A percentile compares a stretch with the other conserved stretches of the same genome.
Evolutionary conservation across 2,329 filamentous ascomycete genomes (phyloP).

Genomic region (Fusarium veterinarium): DNA sequence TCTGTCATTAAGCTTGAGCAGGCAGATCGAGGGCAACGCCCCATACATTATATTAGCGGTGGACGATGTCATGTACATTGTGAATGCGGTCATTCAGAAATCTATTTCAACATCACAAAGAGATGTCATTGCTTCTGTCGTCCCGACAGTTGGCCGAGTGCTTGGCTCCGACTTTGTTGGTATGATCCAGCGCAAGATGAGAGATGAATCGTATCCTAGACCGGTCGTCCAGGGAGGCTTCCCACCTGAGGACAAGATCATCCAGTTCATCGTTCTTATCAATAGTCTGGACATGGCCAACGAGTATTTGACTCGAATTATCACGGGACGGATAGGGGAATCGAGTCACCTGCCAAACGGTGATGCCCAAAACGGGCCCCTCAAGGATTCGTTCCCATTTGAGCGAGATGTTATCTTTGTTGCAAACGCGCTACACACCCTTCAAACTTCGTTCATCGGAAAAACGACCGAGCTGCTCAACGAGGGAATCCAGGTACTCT

Average conservation of each 20-base stretch:
- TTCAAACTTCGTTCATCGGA: slow-evolving; percentile 77
- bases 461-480: slow-evolving; percentile 86
- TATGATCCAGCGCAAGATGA: slow-evolving; percentile 98
- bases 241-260: slow-evolving; percentile 88
- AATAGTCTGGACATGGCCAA: slow-evolving; percentile 95
- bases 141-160: slow-evolving; percentile 83
- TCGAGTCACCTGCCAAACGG: slow-evolving; percentile 52
- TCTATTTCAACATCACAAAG: slow-evolving; percentile 88
- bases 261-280: slow-evolving; percentile 90
- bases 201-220: slow-evolving; percentile 92
- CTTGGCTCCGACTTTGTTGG: slow-evolving; percentile 91
- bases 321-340: slow-evolving; percentile 71
- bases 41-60: slow-evolving; percentile 96
- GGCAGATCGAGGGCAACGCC: slow-evolving; percentile 77
- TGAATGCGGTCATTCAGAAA: slow-evolving; percentile 89
- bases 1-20: slow-evolving; percentile 79
- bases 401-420: slow-evolving; percentile 79
- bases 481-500: slow-evolving; percentile 87
- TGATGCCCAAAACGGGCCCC: slow-evolving; percentile 53
- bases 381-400: slow-evolving; percentile 81
- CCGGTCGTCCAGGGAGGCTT: slow-evolving; percentile 80
- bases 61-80: slow-evolving; percentile 99
- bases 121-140: slow-evolving; percentile 78
- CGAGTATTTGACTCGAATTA: slow-evolving; percentile 90
- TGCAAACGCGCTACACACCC: slow-evolving; percentile 71